Base-by-base conservation (phyloP, 176 grass and related monocot species). In the Lolium multiflorum region DNA sequence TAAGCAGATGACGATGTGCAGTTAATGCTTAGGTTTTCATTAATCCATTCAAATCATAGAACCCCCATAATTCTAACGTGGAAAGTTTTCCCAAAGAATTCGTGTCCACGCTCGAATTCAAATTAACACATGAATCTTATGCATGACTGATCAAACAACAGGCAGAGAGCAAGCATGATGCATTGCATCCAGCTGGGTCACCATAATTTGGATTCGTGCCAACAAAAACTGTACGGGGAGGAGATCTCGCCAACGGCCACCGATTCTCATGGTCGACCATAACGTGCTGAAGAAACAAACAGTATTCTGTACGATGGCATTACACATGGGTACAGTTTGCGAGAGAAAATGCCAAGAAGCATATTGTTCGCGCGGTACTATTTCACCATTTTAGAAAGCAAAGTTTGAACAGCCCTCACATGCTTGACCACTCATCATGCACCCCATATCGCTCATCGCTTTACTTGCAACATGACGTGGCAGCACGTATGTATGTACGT, bases 321-420 rank as follows among this genome's bases (percentile, higher is more conserved):
- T 54, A 55, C 37, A 85, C 67, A 89, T 79, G 56, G 28, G 62
- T 80, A 51, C 80, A 20, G 41, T 16, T 16, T 79, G 11, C 73
- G 46, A 11, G 87, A 86, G 6, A 69, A 89, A 84, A 76, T 57
- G 82, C 59, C 82, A 85, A 85, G 44, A 65, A 2, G 3, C 75
- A 21, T 44, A 51, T 81, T 51, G 75, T 86, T 65, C 60, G 60
- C 60, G 50, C 47, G 58, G 57, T 49, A 11, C 47, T 6, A 20
- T 48, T 73, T 22, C 68, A 71, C 54, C 21, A 46, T 1, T 6
- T 4, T 11, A 28, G 72, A 76, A 81, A 68, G 69, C 69, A 67
- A 52, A 50, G 59, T 85, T 65, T 26, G 59, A 83, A 70, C 77
- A 50, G 48, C 77, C 68, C 49, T 26, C 87, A 73, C 88, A 58